Evolutionary conservation across 2,329 filamentous ascomycete genomes (phyloP).

Genomic region (Arthroderma sp.): DNA sequence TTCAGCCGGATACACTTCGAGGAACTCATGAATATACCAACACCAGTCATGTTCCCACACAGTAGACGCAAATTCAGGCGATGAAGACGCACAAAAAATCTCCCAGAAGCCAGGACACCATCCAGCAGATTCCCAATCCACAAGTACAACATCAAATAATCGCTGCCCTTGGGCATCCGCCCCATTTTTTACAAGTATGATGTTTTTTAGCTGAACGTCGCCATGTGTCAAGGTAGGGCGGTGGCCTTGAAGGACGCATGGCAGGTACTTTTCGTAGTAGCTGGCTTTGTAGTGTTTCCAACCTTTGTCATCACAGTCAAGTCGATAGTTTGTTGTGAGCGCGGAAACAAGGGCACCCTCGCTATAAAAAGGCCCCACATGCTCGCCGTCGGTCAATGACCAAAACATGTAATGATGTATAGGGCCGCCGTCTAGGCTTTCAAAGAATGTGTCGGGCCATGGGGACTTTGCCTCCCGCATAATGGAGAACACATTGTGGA

Average conservation of each 20-base stretch:
- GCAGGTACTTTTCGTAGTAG: constrained; percentile 17
- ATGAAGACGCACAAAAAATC: constrained; percentile 15
- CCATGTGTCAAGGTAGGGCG: constrained; percentile 20
- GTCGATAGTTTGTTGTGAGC: constrained; percentile 16
- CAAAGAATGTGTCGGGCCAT: constrained; percentile 15
- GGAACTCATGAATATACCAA: constrained; percentile 16
- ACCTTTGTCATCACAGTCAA: constrained; percentile 12
- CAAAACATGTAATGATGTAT: constrained; percentile 18
- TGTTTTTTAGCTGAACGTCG: constrained; percentile 19
- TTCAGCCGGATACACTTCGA: constrained; percentile 18
- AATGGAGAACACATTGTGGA: constrained; percentile 13
- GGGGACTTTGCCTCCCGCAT: constrained; percentile 15
- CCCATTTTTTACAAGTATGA: constrained; percentile 14
- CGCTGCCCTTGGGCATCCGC: constrained; percentile 14
- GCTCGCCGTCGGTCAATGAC: constrained; percentile 9
- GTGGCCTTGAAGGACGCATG: constrained; percentile 16
- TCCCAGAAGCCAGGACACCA: constrained; percentile 21
- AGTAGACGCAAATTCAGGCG: constrained; percentile 6
- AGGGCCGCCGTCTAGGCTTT: constrained; percentile 14
- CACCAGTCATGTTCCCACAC: constrained; percentile 18
- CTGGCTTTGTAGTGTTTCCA: constrained; percentile 16
- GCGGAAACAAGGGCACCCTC: constrained; percentile 17
- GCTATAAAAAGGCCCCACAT: constrained; percentile 15
- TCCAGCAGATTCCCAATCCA: constrained; percentile 17
- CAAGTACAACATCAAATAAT: constrained; percentile 18